Percentiles rank a stretch among this genome's conserved stretches.
Evolutionary conservation across 371 early-diverging fungal genomes (phyloP).

Genomic region (Batkoa obscura): DNA sequence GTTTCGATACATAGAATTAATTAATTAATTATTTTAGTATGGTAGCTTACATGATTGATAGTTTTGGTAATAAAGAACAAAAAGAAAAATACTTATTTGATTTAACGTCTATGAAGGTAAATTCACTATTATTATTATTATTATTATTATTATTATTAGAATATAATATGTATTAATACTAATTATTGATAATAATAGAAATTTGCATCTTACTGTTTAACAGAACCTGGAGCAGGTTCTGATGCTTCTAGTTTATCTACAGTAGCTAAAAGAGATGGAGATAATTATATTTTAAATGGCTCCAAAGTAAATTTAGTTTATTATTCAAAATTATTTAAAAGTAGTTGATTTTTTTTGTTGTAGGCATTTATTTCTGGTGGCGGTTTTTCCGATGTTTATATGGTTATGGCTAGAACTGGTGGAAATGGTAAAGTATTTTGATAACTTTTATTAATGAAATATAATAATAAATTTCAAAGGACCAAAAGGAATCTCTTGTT

Average conservation of each 20-base stretch:
- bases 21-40: conserved; percentile 12
- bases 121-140: too few species aligned
- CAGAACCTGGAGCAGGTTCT: conserved; percentile 62
- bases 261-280: conserved; percentile 40
- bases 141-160: too few species aligned
- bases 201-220: conserved; percentile 37
- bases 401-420: conserved; percentile 47
- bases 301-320: conserved; percentile 21
- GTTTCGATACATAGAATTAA: background rate
- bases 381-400: conserved; percentile 33
- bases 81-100: conserved; percentile 23
- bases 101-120: conserved; percentile 21
- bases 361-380: conserved; percentile 40
- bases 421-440: conserved; percentile 11
- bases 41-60: conserved; percentile 40
- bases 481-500: conserved; percentile 33
- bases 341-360: background rate
- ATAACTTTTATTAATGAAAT: background rate
- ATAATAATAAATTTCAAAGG: conserved; percentile 10
- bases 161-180: background rate
- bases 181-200: background rate
- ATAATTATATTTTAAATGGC: conserved; percentile 54
- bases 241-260: conserved; percentile 52
- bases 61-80: conserved; percentile 24
- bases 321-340: background rate